Evolutionary conservation across 192 early-diverging fungal genomes (phyloP), one percentile per base, ranked within the genome.

Genomic region (Rhizophagus sp.): DNA sequence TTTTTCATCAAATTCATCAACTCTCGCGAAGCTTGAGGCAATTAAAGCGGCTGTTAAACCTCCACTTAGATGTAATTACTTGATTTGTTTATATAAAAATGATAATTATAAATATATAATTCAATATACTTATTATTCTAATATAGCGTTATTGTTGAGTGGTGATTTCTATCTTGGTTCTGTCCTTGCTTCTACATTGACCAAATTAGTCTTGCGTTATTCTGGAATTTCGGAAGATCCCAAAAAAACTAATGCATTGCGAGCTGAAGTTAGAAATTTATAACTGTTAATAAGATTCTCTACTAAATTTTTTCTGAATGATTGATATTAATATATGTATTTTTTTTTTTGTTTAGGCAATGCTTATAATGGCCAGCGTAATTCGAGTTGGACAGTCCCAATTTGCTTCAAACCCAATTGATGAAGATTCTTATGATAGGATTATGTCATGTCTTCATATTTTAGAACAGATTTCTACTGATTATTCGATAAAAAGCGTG

Each of bases 281-380:
- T 69, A 30, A 30, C 30, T 30, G 30, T 1, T 36, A 36, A 36
- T 36, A 36, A 36, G 34, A 30, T 30, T 30, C 30, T 36, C 6
- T 70, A 25, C 10, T 39, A 70, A 17, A 10, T 27, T 17, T 17
- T 41, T 85, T 76, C 34, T 36, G 2, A 36, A 36, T 36, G 34
- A 36, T 36, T 36, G 34, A 36, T 72, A 47, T 82, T 24, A 41
- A 73, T 68, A 7, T 34, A 33, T 34, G 19, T 36, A 73, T 27
- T 44, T 4, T 62, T 22, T 17, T 49, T 41, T 39, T 47, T 33
- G 5, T 75, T 49, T 67, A 89, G 87, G 95, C 95, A 9, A 97
- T 98, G 96, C 88, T 98, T 81, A 98, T 99, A 75, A 95, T 99
- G 95, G 96, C 97, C 3, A 93, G 94, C 78, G 93, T 99, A 49